Percentiles rank a stretch among this genome's conserved stretches.
These are phyloP conservation scores for Xanthoconium separans DNA, from an alignment of 1,284 basidiomycete species.

Conservation along the genomic window DNA sequence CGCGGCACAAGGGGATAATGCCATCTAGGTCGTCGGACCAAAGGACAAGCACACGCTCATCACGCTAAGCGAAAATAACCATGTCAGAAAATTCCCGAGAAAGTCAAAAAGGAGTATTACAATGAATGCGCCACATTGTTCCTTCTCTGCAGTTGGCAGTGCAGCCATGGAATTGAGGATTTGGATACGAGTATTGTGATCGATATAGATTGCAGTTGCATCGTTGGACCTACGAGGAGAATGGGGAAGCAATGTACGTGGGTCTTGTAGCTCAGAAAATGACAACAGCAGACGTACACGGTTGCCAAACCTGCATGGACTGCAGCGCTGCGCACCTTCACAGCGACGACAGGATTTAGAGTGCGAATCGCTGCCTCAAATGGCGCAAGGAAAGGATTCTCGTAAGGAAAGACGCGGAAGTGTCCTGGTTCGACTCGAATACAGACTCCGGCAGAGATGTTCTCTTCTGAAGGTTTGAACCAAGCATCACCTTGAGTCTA, in stretches of 20 bases:
- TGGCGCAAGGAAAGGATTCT: conserved; percentile 61
- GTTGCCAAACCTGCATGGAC: conserved; percentile 74
- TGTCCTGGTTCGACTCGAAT: conserved; percentile 58
- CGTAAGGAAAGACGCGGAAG: conserved; percentile 74
- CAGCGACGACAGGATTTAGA: conserved; percentile 78
- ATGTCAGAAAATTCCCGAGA: conserved; percentile 27
- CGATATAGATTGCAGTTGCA: conserved; percentile 59
- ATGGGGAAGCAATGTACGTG: background rate
- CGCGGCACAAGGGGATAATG: conserved; percentile 65
- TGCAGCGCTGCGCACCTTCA: conserved; percentile 76
- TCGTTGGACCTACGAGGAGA: conserved; percentile 39
- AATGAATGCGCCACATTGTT: conserved; percentile 84
- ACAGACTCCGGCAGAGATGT: conserved; percentile 57
- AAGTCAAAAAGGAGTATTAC: conserved; percentile 35
- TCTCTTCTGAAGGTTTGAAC: conserved; percentile 51
- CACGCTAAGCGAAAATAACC: conserved; percentile 44
- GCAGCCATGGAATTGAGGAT: conserved; percentile 66
- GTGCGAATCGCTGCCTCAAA: conserved; percentile 70
- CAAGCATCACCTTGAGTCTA: conserved; percentile 58
- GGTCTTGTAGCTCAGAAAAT: background rate
- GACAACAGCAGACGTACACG: conserved; percentile 38
- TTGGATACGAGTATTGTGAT: conserved; percentile 69
- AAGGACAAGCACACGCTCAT: conserved; percentile 71
- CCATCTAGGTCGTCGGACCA: conserved; percentile 75
- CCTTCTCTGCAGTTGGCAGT: conserved; percentile 74